Percentiles rank a stretch among this genome's conserved stretches.
phyloP scores from a whole-genome alignment of 805 yeast genomes.

The Priceomyces fermenticarens region DNA sequence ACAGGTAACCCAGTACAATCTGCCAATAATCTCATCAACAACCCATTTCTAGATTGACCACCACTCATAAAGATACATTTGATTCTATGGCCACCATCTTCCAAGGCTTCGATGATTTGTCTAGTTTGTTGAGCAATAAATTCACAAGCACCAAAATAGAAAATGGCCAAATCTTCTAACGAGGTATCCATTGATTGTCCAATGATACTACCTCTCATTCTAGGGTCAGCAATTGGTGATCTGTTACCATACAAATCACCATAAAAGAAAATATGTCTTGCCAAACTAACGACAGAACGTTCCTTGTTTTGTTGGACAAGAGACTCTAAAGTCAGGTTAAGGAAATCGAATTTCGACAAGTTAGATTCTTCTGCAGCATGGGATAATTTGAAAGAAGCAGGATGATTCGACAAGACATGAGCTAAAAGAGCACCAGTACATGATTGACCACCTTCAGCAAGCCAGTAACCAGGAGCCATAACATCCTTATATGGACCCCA shows the following conservation, averaged over 20 bases:
- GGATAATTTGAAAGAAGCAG: conserved; percentile 74
- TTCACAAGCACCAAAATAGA: conserved; percentile 92
- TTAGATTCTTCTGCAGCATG: conserved; percentile 65
- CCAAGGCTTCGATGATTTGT: conserved; percentile 88
- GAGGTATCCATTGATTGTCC: conserved; percentile 92
- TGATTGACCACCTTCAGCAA: conserved; percentile 99
- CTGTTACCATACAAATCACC: conserved; percentile 97
- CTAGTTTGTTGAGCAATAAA: conserved; percentile 97
- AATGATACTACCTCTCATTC: conserved; percentile 87
- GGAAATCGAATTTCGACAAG: conserved; percentile 74
- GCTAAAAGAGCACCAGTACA: conserved; percentile 94
- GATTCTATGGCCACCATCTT: conserved; percentile 72
- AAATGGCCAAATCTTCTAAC: conserved; percentile 77
- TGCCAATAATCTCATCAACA: conserved; percentile 85
- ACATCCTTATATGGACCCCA: conserved; percentile 99
- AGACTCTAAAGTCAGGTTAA: conserved; percentile 72
- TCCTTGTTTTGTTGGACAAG: conserved; percentile 54
- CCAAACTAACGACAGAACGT: conserved; percentile 75
- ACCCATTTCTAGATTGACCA: conserved; percentile 92
- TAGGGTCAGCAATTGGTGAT: conserved; percentile 95
- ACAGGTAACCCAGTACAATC: conserved; percentile 91
- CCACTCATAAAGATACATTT: conserved; percentile 85
- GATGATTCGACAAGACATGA: conserved; percentile 83
- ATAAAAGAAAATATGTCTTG: conserved; percentile 83
- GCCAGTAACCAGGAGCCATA: conserved; percentile 85